Percentiles rank a stretch among this genome's conserved stretches.
phyloP scores from a whole-genome alignment of 164 flowering plant species.

The Malania oleifera region DNA sequence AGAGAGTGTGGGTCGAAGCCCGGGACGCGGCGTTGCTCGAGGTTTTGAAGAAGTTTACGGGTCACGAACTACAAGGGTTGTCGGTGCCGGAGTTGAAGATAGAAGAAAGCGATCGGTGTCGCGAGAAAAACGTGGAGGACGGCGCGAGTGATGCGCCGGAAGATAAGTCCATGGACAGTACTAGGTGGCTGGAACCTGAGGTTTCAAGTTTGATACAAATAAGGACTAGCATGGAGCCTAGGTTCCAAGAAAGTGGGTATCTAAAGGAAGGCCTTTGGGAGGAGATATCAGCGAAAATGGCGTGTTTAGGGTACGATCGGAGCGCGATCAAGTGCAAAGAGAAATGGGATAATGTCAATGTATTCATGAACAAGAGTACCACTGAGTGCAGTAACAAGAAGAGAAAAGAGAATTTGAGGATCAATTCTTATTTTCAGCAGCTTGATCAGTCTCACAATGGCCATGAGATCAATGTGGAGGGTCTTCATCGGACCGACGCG shows the following conservation, averaged over 20 bases:
- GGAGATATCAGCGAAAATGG: conserved; percentile 59
- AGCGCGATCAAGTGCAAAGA: conserved; percentile 45
- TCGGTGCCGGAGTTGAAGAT: conserved; percentile 26
- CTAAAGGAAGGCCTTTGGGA: conserved; percentile 46
- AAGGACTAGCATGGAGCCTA: conserved; percentile 37
- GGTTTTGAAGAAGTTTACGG: conserved; percentile 52
- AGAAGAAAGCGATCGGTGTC: too few species aligned
- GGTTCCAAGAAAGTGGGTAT: conserved; percentile 36
- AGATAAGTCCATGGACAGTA: too few species aligned
- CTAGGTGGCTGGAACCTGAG: conserved; percentile 46
- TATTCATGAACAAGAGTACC: conserved; percentile 19
- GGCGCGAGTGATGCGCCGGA: conserved; percentile 29
- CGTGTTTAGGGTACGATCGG: conserved; percentile 44
- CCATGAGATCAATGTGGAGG: too few species aligned
- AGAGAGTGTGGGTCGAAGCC: conserved; percentile 79
- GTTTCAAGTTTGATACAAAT: conserved; percentile 44
- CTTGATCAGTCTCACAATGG: conserved; percentile 15
- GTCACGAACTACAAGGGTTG: conserved; percentile 19
- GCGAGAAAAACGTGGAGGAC: conserved; percentile 21
- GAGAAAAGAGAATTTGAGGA: conserved; percentile 42
- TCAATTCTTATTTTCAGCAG: conserved; percentile 24
- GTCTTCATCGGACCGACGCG: too few species aligned
- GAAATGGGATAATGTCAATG: conserved; percentile 53
- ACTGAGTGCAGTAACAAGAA: conserved; percentile 39
- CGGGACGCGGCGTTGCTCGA: conserved; percentile 70